A percentile compares a stretch with the other conserved stretches of the same genome.
Evolutionary conservation across 164 flowering plant species (phyloP).

Genomic region (Macadamia integrifolia): DNA sequence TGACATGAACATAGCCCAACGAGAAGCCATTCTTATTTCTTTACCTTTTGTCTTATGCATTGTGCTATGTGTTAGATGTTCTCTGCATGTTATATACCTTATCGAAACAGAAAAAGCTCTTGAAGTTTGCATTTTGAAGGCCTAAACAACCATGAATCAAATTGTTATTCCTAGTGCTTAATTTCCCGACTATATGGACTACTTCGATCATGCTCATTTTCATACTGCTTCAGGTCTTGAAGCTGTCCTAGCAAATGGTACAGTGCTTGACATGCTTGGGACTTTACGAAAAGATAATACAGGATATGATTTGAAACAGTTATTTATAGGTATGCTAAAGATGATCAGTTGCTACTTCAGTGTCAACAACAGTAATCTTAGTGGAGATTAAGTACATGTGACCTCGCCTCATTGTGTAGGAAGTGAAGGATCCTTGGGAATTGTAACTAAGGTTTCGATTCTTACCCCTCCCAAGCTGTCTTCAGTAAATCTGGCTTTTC

Average conservation of each 20-base stretch:
- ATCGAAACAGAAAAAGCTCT: too few relatives aligned
- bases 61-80: too few relatives aligned
- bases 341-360: conserved; percentile 2
- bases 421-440: conserved; percentile 96
- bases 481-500: conserved; percentile 80
- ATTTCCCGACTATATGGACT: neutral
- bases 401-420: conserved; percentile 39
- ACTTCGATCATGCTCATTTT: conserved; percentile 1
- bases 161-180: too few relatives aligned
- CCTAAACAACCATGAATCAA: too few relatives aligned
- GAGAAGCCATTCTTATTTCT: too few relatives aligned
- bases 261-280: conserved; percentile 90
- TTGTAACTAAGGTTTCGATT: conserved; percentile 86
- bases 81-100: too few relatives aligned
- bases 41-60: too few relatives aligned
- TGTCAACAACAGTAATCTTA: neutral
- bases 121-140: too few relatives aligned
- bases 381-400: neutral
- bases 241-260: conserved; percentile 86
- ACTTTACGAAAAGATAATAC: conserved; percentile 95
- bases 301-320: conserved; percentile 95
- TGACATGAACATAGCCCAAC: too few relatives aligned
- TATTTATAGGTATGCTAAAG: conserved; percentile 68
- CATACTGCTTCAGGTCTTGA: conserved; percentile 61
- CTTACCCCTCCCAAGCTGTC: conserved; percentile 83